phyloP scores from a whole-genome alignment of 2,329 filamentous ascomycete genomes.

The Aureobasidium lini region DNA sequence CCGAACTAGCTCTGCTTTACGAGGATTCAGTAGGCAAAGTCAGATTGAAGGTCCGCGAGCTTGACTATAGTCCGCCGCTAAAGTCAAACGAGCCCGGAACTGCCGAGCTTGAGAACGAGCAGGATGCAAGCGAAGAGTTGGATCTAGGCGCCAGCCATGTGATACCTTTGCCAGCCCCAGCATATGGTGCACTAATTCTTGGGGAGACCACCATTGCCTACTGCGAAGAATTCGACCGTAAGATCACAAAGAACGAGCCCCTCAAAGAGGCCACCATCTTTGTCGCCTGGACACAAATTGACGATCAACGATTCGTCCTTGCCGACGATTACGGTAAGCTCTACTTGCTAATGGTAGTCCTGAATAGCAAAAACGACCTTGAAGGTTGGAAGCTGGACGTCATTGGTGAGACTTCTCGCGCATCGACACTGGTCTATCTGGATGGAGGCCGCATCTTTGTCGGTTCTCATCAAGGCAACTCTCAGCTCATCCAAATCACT shows the following conservation, averaged over 20 bases:
- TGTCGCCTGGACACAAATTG: slow-evolving; percentile 82
- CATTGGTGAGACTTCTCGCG: slow-evolving; percentile 64
- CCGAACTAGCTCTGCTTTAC: slow-evolving; percentile 58
- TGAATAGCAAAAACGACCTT: slow-evolving; percentile 58
- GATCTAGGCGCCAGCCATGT: slow-evolving; percentile 55
- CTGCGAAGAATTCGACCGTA: slow-evolving; percentile 59
- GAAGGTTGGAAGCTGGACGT: slow-evolving; percentile 62
- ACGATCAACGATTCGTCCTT: slow-evolving; percentile 75
- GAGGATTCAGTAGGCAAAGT: slow-evolving; percentile 54
- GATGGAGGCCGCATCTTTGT: slow-evolving; percentile 69
- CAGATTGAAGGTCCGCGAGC: slow-evolving; percentile 47
- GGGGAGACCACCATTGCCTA: slow-evolving; percentile 70
- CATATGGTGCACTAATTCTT: slow-evolving; percentile 42
- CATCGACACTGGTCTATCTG: slow-evolving; percentile 72
- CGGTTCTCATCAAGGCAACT: slow-evolving; percentile 88
- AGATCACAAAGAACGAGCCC: slow-evolving; percentile 46
- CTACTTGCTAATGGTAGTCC: slow-evolving; percentile 73
- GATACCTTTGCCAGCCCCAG: slow-evolving; percentile 52
- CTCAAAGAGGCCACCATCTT: slow-evolving; percentile 75
- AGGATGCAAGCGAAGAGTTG: slow-evolving; percentile 44
- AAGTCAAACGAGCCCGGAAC: slow-evolving; percentile 38
- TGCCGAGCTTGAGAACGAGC: slow-evolving; percentile 48
- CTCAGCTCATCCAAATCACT: slow-evolving; percentile 65
- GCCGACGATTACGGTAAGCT: slow-evolving; percentile 85
- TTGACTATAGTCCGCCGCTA: slow-evolving; percentile 44